Conservation (phyloP, 371 early-diverging fungal genomes). For the Mortierella sp. region DNA sequence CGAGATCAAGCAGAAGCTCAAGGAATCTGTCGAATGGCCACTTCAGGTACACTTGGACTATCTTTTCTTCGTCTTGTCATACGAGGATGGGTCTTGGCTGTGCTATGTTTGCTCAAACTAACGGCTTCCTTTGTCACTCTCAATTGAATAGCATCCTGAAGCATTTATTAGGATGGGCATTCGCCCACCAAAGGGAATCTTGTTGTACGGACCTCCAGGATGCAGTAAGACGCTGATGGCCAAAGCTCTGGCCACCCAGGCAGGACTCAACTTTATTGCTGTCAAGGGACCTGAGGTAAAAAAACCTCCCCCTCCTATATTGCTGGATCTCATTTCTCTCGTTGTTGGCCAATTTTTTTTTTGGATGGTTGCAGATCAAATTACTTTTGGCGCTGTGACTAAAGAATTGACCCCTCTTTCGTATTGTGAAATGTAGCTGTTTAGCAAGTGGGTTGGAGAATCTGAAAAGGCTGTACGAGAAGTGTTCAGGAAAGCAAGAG, state of each 20-base stretch:
- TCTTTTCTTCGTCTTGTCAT: neutral
- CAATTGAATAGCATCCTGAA: slow-evolving; percentile 80
- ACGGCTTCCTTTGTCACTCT: neutral
- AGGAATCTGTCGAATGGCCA: slow-evolving; percentile 99
- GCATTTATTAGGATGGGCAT: slow-evolving; percentile 91
- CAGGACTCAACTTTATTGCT: slow-evolving; percentile 97
- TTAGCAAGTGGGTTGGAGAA: slow-evolving; percentile 99
- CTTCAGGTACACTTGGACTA: slow-evolving; percentile 70
- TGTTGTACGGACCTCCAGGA: slow-evolving; percentile 99
- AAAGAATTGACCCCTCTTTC: no score
- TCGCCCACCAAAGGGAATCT: slow-evolving; percentile 95
- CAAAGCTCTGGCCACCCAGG: slow-evolving; percentile 98
- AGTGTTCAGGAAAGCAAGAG: slow-evolving; percentile 95
- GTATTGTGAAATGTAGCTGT: slow-evolving; percentile 71
- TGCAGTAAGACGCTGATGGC: slow-evolving; percentile 99
- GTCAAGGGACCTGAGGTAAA: slow-evolving; percentile 97
- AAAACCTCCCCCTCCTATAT: no score
- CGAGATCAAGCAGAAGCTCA: slow-evolving; percentile 93
- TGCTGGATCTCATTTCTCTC: no score
- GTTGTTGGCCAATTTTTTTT: neutral
- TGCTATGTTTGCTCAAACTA: neutral
- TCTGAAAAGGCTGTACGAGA: slow-evolving; percentile 98
- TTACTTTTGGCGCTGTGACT: no score
- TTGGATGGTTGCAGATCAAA: neutral
- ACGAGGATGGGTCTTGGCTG: neutral